Conservation (phyloP, 257 asterid species). For the Scutellaria galericulata region DNA sequence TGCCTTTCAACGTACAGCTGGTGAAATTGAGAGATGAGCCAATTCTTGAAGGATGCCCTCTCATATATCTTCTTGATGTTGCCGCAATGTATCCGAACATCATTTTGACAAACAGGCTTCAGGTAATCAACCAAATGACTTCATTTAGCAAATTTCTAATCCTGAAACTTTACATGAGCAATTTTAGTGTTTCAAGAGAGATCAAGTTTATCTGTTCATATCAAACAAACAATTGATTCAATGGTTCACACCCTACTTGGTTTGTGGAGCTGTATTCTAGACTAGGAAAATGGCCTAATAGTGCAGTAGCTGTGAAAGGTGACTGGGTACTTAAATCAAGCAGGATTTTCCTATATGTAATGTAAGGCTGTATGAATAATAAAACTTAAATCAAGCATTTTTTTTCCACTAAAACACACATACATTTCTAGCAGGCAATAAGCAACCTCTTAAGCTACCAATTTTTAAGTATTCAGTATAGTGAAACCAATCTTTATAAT, state of each 20-base stretch:
- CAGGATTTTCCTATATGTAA: background rate
- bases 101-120: conserved; percentile 97
- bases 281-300: conserved; percentile 17
- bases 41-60: conserved; percentile 86
- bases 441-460: conserved; percentile 31
- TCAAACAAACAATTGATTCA: conserved; percentile 19
- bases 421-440: background rate
- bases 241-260: conserved; percentile 14
- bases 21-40: conserved; percentile 74
- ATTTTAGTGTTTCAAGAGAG: conserved; percentile 10
- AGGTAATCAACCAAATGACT: conserved; percentile 58
- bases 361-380: conserved; percentile 16
- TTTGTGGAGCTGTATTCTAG: conserved; percentile 23
- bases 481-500: conserved; percentile 7
- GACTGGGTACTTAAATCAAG: background rate
- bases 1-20: conserved; percentile 63
- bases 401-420: background rate
- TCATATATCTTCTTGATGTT: conserved; percentile 97
- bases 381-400: conserved; percentile 18
- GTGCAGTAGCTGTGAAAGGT: conserved; percentile 13
- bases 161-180: conserved; percentile 28
- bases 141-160: conserved; percentile 29
- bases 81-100: conserved; percentile 99
- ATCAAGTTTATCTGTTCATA: background rate
- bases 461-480: conserved; percentile 6